phyloP scores from a whole-genome alignment of 768 basidiomycete species.

The Epithele typhae region DNA sequence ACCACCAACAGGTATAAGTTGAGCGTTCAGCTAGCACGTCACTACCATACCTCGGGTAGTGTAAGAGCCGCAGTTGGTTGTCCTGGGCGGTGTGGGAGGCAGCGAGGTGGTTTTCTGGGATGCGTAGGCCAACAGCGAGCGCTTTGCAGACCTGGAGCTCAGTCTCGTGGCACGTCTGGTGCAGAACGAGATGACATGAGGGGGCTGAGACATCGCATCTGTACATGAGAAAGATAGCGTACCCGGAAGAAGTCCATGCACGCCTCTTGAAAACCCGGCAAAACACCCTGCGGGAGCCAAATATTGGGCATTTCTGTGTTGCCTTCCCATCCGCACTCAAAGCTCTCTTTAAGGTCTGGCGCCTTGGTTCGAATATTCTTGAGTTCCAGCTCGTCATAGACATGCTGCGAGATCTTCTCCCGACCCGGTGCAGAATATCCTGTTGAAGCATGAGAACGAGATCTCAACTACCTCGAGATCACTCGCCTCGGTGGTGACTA shows the following conservation, averaged over 20 bases:
- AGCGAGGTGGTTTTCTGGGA: constrained; percentile 42
- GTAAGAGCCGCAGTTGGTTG: constrained; percentile 53
- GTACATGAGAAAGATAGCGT: no score
- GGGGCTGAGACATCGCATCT: no score
- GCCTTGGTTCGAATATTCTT: constrained; percentile 25
- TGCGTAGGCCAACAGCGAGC: constrained; percentile 43
- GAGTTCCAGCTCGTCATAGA: constrained; percentile 30
- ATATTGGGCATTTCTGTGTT: constrained; percentile 46
- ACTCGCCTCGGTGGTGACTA: constrained; percentile 24
- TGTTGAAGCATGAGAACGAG: neutral
- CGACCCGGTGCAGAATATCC: constrained; percentile 28
- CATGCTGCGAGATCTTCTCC: constrained; percentile 27
- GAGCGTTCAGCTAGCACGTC: no score
- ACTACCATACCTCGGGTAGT: constrained; percentile 43
- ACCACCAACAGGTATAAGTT: neutral
- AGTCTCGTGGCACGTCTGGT: constrained; percentile 37
- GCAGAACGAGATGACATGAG: no score
- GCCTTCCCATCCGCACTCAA: constrained; percentile 49
- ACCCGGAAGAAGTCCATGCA: constrained; percentile 47
- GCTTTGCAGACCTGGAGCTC: constrained; percentile 44
- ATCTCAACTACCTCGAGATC: neutral
- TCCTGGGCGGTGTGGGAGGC: constrained; percentile 38
- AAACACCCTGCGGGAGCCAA: constrained; percentile 47
- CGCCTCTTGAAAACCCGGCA: constrained; percentile 50
- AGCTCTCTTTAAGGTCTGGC: constrained; percentile 46